Conservation (phyloP, 2,329 filamentous ascomycete genomes). For the Penicillium brasilianum region DNA sequence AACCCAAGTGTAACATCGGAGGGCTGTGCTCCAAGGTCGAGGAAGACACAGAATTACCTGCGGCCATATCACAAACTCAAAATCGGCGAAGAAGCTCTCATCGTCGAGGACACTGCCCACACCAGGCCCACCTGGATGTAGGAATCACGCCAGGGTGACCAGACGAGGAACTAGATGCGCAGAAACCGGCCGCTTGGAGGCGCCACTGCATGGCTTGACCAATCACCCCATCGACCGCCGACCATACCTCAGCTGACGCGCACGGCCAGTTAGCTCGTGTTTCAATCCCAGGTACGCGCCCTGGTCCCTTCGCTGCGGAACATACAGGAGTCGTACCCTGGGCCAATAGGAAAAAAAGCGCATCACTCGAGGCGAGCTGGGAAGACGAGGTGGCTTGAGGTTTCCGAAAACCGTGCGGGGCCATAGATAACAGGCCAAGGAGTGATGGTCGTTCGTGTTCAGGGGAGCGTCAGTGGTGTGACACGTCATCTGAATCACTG, state of each 20-base stretch:
- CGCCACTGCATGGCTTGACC: neutral
- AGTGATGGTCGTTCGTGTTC: neutral
- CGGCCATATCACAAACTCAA: neutral
- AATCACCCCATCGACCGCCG: neutral
- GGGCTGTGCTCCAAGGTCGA: neutral
- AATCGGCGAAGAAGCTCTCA: neutral
- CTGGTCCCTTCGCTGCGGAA: neutral
- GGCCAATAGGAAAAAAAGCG: neutral
- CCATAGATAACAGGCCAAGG: neutral
- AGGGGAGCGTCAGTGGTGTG: neutral
- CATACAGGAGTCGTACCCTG: neutral
- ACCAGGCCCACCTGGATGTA: no score
- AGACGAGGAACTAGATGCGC: neutral
- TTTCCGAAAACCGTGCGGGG: neutral
- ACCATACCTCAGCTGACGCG: neutral
- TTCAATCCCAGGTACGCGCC: neutral
- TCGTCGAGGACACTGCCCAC: neutral
- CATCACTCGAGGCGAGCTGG: neutral
- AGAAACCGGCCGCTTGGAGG: neutral
- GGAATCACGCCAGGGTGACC: neutral
- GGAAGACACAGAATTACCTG: neutral
- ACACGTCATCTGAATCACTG: constrained; percentile 1
- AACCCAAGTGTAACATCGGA: neutral
- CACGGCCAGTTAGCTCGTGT: neutral
- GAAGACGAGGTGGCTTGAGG: neutral